phyloP scores from a whole-genome alignment of 768 basidiomycete genomes.

The Grammothele lineata region DNA sequence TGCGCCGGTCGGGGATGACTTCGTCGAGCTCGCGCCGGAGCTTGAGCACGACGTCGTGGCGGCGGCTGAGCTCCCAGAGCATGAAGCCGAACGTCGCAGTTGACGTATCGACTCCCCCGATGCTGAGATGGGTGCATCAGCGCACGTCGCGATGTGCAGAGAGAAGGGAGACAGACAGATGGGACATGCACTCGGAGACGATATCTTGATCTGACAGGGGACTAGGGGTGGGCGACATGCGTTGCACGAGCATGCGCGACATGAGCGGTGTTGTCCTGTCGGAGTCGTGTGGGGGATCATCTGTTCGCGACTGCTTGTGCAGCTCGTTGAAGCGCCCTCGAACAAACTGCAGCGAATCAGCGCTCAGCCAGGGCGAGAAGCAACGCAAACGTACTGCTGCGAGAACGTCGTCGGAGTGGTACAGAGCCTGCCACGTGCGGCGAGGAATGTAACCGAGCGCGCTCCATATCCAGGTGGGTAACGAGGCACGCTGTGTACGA shows the following conservation, averaged over 20 bases:
- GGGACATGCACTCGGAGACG: background rate
- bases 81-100: conserved; percentile 62
- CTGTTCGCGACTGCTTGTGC: too few relatives aligned
- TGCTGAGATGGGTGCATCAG: conserved; percentile 33
- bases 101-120: conserved; percentile 68
- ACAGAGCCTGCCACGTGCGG: conserved; percentile 59
- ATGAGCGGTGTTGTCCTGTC: conserved; percentile 55
- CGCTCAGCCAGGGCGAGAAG: too few relatives aligned
- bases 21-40: conserved; percentile 63
- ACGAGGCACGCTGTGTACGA: conserved; percentile 61
- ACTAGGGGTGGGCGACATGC: conserved; percentile 30
- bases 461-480: conserved; percentile 63
- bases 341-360: too few relatives aligned
- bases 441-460: conserved; percentile 61
- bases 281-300: background rate
- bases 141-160: background rate
- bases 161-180: background rate
- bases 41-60: conserved; percentile 58
- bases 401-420: conserved; percentile 70
- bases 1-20: conserved; percentile 50
- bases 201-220: background rate
- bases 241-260: conserved; percentile 57
- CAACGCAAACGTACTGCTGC: conserved; percentile 49
- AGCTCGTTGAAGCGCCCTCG: background rate
- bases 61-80: conserved; percentile 64